Evolutionary conservation across 257 asterid species (phyloP).

Genomic region (Solanum pimpinellifolium): DNA sequence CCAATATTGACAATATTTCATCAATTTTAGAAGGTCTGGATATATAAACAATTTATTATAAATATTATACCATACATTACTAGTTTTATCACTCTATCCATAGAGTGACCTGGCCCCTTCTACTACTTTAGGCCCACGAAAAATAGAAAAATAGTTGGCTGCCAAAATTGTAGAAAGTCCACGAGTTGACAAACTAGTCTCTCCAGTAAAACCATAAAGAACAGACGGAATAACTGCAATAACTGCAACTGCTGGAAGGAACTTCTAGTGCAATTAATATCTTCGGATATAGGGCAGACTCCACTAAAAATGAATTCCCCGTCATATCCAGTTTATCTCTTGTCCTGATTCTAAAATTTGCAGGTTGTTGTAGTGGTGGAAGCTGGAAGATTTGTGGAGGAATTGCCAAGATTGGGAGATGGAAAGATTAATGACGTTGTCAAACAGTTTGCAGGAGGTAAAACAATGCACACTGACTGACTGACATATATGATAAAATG

Average conservation of each 20-base stretch:
- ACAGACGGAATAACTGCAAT: not conserved
- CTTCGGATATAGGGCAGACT: not conserved
- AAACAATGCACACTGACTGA: not conserved
- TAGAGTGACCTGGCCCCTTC: not conserved
- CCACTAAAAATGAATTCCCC: not conserved
- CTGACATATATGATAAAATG: not conserved
- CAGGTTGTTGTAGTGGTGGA: not conserved
- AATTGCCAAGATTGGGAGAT: not conserved
- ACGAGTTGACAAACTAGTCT: not conserved
- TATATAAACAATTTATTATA: not conserved
- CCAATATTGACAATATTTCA: not conserved
- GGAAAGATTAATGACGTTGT: not conserved
- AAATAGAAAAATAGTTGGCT: not conserved
- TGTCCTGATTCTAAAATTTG: not conserved
- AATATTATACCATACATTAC: not conserved
- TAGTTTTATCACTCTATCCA: not conserved
- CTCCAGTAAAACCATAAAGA: not conserved
- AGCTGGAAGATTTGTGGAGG: not conserved
- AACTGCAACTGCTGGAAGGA: not conserved
- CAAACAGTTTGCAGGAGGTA: not conserved
- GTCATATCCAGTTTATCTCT: not conserved
- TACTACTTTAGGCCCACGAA: not conserved
- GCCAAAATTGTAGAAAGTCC: not conserved
- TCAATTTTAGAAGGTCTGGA: not conserved
- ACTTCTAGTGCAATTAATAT: not conserved